Conservation (phyloP, 495 filamentous ascomycete species). For the Patellaria atrata region DNA sequence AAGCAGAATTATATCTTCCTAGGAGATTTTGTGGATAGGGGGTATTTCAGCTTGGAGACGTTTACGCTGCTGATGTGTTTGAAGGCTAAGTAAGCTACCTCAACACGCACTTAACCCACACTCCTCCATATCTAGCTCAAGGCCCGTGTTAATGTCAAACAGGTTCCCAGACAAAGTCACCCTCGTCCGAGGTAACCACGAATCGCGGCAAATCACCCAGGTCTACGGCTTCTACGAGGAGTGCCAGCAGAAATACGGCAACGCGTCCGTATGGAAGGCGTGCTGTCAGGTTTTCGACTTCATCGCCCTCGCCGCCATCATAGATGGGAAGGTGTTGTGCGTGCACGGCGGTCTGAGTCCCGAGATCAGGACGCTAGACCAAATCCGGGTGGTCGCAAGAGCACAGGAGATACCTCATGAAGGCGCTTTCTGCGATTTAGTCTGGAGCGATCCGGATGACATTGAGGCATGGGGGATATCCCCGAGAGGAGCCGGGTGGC, state of each 20-base stretch:
- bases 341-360: constrained; percentile 95
- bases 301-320: constrained; percentile 85
- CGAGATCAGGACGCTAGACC: constrained; percentile 90
- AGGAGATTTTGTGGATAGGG: constrained; percentile 93
- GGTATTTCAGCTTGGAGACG: constrained; percentile 95
- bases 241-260: constrained; percentile 94
- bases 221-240: constrained; percentile 99
- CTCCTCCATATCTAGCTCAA: background rate
- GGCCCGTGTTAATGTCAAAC: constrained; percentile 6
- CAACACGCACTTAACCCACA: background rate
- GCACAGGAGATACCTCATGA: constrained; percentile 98
- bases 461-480: constrained; percentile 97
- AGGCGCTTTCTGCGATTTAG: constrained; percentile 93
- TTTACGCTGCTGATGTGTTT: constrained; percentile 90
- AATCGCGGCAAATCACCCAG: constrained; percentile 94
- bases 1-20: constrained; percentile 87
- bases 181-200: constrained; percentile 91
- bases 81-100: constrained; percentile 72
- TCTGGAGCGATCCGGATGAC: constrained; percentile 97
- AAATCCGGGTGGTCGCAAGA: constrained; percentile 91
- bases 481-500: constrained; percentile 87
- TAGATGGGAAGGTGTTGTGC: constrained; percentile 91
- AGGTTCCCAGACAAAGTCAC: constrained; percentile 94
- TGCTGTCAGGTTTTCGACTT: constrained; percentile 99
- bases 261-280: constrained; percentile 96